Evolutionary conservation across 2,329 filamentous ascomycete species (phyloP).

Genomic region (Aspergillus costaricaensis): DNA sequence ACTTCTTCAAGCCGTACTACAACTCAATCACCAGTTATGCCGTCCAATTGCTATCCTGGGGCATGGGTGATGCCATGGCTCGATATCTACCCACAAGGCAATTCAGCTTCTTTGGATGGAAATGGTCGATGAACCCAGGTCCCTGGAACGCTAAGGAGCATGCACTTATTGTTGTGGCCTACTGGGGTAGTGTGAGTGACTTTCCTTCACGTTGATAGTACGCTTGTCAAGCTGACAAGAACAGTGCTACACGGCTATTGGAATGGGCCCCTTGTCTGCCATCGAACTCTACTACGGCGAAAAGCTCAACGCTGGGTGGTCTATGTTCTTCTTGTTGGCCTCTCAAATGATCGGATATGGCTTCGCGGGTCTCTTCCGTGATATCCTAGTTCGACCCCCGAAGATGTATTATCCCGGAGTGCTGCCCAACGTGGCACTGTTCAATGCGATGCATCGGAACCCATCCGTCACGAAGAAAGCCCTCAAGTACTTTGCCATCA

Average conservation of each 20-base stretch:
- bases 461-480: not conserved
- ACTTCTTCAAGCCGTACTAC: not conserved
- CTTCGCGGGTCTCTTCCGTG: not conserved
- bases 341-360: not conserved
- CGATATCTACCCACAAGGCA: not conserved
- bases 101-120: not conserved
- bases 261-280: not conserved
- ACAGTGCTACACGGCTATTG: not conserved
- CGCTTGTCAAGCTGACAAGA: not conserved
- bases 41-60: not conserved
- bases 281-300: not conserved
- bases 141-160: not conserved
- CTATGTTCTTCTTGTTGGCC: not conserved
- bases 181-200: not conserved
- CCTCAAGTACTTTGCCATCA: not conserved
- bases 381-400: not conserved
- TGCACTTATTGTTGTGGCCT: not conserved
- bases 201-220: not conserved
- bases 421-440: not conserved
- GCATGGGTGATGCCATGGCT: not conserved
- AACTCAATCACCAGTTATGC: not conserved
- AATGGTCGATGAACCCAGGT: not conserved
- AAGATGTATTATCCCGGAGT: not conserved
- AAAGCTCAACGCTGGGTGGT: not conserved
- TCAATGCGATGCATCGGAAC: not conserved